Evolutionary conservation across 805 yeast genomes (phyloP), one percentile per base, ranked within the genome.

Genomic region (Torulaspora delbrueckii): DNA sequence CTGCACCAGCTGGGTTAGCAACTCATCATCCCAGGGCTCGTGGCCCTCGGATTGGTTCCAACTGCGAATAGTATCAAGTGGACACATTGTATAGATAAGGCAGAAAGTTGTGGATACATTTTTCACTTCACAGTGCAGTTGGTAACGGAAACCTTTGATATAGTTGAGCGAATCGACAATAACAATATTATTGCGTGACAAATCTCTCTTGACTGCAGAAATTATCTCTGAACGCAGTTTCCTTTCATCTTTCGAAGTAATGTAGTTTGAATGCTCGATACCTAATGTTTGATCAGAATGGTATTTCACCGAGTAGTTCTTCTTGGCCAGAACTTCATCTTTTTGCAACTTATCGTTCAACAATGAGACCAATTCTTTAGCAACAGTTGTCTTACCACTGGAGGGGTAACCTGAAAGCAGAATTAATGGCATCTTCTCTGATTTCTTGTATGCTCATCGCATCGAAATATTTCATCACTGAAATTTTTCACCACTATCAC

Each of bases 121-220:
- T 62, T 90, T 91, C 31, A 96, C 90, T 64, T 93, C 99, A 65
- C 97, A 90, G 63, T 80, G 89, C 43, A 93, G 71, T 66, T 93
- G 99, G 66, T 93, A 93, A 49, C 99, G 72, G 63, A 90, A 89
- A 0, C 99, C 99, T 61, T 93, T 93, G 57, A 93, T 93, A 62
- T 93, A 93, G 33, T 86, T 81, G 57, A 89, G 71, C 1, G 93
- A 78, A 63, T 93, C 99, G 43, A 93, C 72, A 13, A 93, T 80
- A 1, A 93, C 97, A 24, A 93, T 74, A 16, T 78, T 81, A 25
- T 75, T 70, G 32, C 82, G 74, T 1, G 85, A 73, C 3, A 93
- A 65, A 52, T 84, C 87, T 53, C 97, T 74, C 58, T 88, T 87
- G 13, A 91, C 93, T 0, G 95, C 96, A 0, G 95, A 79, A 69